Evolutionary conservation across 306 rosid genomes (phyloP), one percentile per base, ranked within the genome.

Genomic region (Arachis stenosperma): DNA sequence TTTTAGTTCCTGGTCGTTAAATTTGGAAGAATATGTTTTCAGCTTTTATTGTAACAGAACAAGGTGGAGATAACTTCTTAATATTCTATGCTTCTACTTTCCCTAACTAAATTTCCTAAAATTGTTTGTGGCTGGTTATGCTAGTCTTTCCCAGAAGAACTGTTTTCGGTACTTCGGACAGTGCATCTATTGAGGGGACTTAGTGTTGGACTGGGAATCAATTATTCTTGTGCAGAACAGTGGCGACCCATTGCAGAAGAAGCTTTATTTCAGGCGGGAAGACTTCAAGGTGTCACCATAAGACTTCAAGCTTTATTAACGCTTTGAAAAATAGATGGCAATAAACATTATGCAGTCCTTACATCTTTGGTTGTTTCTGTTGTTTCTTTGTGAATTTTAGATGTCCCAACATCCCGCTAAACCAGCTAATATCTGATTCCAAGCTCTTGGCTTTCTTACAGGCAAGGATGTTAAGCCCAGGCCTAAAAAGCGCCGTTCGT

Each of bases 221-320:
- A 94, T 78, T 90, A 86, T 83, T 94, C 99, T 41, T 91, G 97
- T 65, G 95, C 99, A 0, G 95, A 94, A 85, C 97, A 94, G 71
- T 94, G 99, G 99, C 83, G 89, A 74, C 91, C 99, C 69, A 74
- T 94, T 57, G 99, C 96, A 13, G 95, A 89, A 83, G 99, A 91
- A 89, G 97, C 94, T 73, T 74, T 91, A 78, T 76, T 9, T 71
- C 81, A 33, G 52, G 90, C 99, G 15, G 95, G 95, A 65, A 87
- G 89, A 82, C 75, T 89, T 56, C 78, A 84, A 90, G 94, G 97
- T 93, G 50, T 9, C 70, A 17, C 67, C 65, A 42, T n/a, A 71
- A 79, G 69, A 81, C 79, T 72, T 56, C 27, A 22, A 22, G 40
- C 74, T 63, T 57, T 66, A 59, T 33, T 33, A 51, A 33, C 47